These are phyloP conservation scores for Talaromyces amestolkiae DNA, from an alignment of 2,329 filamentous ascomycete genomes.

Conservation along the genomic window DNA sequence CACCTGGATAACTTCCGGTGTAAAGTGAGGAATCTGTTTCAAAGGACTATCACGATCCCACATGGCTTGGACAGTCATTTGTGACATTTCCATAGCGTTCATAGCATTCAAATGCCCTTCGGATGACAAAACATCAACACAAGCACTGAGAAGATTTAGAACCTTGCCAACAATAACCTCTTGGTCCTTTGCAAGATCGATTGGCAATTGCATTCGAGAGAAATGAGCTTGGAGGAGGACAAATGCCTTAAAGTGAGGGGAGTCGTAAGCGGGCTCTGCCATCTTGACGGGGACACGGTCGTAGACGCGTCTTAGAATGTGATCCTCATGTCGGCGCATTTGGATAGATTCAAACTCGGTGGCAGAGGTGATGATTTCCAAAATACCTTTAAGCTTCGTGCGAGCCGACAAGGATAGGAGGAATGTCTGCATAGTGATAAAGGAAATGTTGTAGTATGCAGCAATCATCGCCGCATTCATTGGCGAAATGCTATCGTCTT, in stretches of 20 bases:
- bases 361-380: constrained; percentile 95
- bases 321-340: constrained; percentile 87
- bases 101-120: constrained; percentile 96
- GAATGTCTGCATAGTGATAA: constrained; percentile 99
- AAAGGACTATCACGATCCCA: constrained; percentile 97
- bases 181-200: constrained; percentile 94
- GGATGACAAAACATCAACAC: constrained; percentile 91
- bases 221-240: constrained; percentile 97
- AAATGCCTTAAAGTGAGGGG: constrained; percentile 97
- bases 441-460: constrained; percentile 98
- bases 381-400: constrained; percentile 93
- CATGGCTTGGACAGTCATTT: constrained; percentile 99
- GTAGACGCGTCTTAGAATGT: constrained; percentile 84
- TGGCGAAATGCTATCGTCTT: constrained; percentile 83
- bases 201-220: constrained; percentile 91
- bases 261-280: constrained; percentile 78
- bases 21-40: constrained; percentile 97
- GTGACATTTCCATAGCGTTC: constrained; percentile 98
- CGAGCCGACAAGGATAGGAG: constrained; percentile 81
- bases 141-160: constrained; percentile 82
- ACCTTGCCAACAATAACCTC: constrained; percentile 82
- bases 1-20: constrained; percentile 75
- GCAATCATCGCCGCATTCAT: constrained; percentile 97
- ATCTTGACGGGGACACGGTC: constrained; percentile 95
- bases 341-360: constrained; percentile 96